Conservation (phyloP, 2,329 filamentous ascomycete genomes). For the Aureobasidium zeae region DNA sequence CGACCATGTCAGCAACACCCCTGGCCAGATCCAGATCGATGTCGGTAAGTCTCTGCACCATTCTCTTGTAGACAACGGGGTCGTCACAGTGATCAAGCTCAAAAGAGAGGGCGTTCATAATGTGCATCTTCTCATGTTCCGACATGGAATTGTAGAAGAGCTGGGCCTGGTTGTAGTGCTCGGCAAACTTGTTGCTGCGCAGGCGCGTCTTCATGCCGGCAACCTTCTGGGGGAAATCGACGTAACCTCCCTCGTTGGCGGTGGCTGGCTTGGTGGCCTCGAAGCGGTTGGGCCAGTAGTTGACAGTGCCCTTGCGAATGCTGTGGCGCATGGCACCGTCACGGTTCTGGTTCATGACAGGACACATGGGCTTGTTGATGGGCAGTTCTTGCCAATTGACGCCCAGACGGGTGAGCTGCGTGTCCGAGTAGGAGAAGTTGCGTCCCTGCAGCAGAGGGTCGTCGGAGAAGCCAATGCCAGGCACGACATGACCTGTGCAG, state of each 20-base stretch:
- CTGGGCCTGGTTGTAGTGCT: slow-evolving; percentile 70
- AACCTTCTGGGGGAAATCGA: slow-evolving; percentile 57
- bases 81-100: slow-evolving; percentile 79
- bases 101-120: slow-evolving; percentile 53
- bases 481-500: slow-evolving; percentile 69
- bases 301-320: slow-evolving; percentile 63
- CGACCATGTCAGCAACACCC: slow-evolving; percentile 60
- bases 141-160: slow-evolving; percentile 74
- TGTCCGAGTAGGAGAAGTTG: slow-evolving; percentile 60
- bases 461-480: slow-evolving; percentile 67
- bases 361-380: slow-evolving; percentile 66
- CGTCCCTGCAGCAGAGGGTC: slow-evolving; percentile 67
- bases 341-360: slow-evolving; percentile 66
- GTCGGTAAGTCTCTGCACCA: slow-evolving; percentile 58
- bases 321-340: slow-evolving; percentile 65
- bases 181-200: slow-evolving; percentile 63
- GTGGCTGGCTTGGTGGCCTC: slow-evolving; percentile 54
- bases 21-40: slow-evolving; percentile 64
- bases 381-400: slow-evolving; percentile 69
- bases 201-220: slow-evolving; percentile 61
- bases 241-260: slow-evolving; percentile 55
- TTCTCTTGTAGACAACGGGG: slow-evolving; percentile 61
- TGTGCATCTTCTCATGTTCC: slow-evolving; percentile 54
- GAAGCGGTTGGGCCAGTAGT: slow-evolving; percentile 72
- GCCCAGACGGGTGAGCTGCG: slow-evolving; percentile 60